Percentiles rank a stretch among this genome's conserved stretches.
Conservation (phyloP, 768 basidiomycete genomes). For the Lactarius sp. region DNA sequence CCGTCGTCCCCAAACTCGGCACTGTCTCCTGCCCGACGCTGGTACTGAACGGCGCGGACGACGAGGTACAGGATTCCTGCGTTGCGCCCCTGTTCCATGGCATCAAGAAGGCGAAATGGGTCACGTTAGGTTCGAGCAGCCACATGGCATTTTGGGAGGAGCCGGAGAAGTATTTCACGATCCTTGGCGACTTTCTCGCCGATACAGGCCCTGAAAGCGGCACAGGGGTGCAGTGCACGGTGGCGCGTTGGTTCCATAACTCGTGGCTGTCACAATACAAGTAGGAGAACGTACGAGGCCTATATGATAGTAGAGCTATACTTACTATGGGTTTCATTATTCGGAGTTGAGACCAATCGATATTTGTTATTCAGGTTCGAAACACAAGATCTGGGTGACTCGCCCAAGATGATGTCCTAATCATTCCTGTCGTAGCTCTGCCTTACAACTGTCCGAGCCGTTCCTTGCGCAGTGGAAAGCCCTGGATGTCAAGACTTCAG, state of each 20-base stretch:
- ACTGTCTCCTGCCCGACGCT: slow-evolving; percentile 23
- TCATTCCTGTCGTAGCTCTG: not conserved
- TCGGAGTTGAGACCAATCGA: not conserved
- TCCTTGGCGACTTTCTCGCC: slow-evolving; percentile 21
- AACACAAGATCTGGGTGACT: not conserved
- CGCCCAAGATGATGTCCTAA: not conserved
- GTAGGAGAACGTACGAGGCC: not conserved
- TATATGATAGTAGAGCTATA: not conserved
- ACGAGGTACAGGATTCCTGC: slow-evolving; percentile 20
- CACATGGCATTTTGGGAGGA: slow-evolving; percentile 26
- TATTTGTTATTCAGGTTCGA: not conserved
- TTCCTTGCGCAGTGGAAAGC: not conserved
- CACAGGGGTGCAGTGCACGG: not conserved
- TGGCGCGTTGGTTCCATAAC: not conserved
- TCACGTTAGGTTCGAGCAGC: slow-evolving; percentile 20
- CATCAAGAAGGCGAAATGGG: slow-evolving; percentile 23
- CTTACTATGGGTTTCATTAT: not conserved
- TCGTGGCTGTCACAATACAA: not conserved
- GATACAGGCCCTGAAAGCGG: not conserved
- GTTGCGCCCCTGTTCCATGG: slow-evolving; percentile 22
- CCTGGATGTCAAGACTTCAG: not conserved
- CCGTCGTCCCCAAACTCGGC: slow-evolving; percentile 20
- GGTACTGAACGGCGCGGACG: slow-evolving; percentile 26
- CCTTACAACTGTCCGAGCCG: not conserved
- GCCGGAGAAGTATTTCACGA: slow-evolving; percentile 18